Evolutionary conservation across 2,329 filamentous ascomycete genomes (phyloP).

Genomic region (Aureobasidium sp.): DNA sequence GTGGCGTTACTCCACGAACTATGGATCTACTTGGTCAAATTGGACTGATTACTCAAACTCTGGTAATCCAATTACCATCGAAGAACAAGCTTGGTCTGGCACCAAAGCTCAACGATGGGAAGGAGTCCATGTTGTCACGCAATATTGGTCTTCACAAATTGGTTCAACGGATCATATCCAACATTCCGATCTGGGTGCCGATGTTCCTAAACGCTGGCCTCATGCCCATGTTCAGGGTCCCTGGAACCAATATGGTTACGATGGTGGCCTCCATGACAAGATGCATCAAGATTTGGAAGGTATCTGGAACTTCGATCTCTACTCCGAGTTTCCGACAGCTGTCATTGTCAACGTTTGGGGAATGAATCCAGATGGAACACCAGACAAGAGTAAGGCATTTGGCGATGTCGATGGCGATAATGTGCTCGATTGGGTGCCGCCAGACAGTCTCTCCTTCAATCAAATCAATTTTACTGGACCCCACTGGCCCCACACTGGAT

Average conservation of each 20-base stretch:
- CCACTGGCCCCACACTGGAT: slow-evolving; percentile 48
- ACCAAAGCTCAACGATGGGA: slow-evolving; percentile 50
- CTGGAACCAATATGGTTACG: slow-evolving; percentile 4
- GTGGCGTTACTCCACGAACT: slow-evolving; percentile 57
- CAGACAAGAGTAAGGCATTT: slow-evolving; percentile 52
- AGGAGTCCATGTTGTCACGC: slow-evolving; percentile 55
- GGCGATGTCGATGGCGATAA: slow-evolving; percentile 56
- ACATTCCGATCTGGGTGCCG: slow-evolving; percentile 45
- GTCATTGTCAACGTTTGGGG: slow-evolving; percentile 62
- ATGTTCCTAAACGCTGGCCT: slow-evolving; percentile 4
- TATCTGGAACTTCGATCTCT: slow-evolving; percentile 53
- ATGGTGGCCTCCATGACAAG: slow-evolving; percentile 15
- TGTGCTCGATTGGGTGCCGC: slow-evolving; percentile 55
- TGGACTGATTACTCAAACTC: slow-evolving; percentile 46
- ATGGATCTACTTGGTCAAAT: slow-evolving; percentile 51
- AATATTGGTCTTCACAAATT: slow-evolving; percentile 56
- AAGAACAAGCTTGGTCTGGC: slow-evolving; percentile 50
- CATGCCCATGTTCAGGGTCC: neutral
- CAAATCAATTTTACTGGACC: slow-evolving; percentile 55
- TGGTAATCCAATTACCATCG: slow-evolving; percentile 44
- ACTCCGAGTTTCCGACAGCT: slow-evolving; percentile 56
- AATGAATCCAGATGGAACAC: slow-evolving; percentile 56
- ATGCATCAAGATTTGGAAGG: slow-evolving; percentile 44
- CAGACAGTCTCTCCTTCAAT: slow-evolving; percentile 48
- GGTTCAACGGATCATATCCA: slow-evolving; percentile 55